Conservation (phyloP, 106 monocot genomes). For the Dendrobium huoshanense region DNA sequence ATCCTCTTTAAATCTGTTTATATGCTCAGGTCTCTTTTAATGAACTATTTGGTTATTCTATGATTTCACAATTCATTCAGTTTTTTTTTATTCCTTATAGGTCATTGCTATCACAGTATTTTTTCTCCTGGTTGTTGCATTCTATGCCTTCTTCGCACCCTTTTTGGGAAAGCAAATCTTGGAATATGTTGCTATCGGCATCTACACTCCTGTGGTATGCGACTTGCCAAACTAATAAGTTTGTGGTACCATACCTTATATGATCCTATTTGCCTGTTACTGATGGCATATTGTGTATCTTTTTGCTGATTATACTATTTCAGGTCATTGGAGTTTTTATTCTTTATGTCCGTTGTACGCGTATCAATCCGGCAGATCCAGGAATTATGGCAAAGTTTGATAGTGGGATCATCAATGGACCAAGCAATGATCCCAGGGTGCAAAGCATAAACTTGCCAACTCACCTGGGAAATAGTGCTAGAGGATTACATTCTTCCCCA, state of each 20-base stretch:
- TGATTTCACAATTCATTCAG: not conserved
- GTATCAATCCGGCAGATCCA: conserved; percentile 97
- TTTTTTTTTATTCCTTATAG: conserved; percentile 24
- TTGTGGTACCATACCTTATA: not conserved
- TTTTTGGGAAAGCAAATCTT: conserved; percentile 74
- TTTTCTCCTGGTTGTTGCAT: conserved; percentile 87
- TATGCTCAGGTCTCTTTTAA: not conserved
- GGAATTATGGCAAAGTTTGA: conserved; percentile 88
- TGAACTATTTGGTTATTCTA: not conserved
- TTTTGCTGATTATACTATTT: conserved; percentile 16
- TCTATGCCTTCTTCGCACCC: conserved; percentile 97
- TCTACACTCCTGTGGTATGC: conserved; percentile 94
- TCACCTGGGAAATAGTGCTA: conserved; percentile 14
- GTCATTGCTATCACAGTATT: conserved; percentile 95
- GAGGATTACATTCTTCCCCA: conserved; percentile 38
- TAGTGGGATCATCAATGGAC: conserved; percentile 23
- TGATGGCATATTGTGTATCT: not conserved
- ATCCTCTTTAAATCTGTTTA: not conserved
- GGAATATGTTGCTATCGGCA: conserved; percentile 52
- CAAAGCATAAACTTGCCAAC: conserved; percentile 32
- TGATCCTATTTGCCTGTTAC: not conserved
- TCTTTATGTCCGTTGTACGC: conserved; percentile 81
- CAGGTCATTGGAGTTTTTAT: conserved; percentile 93
- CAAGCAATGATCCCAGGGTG: conserved; percentile 28
- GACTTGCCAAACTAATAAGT: not conserved